These are phyloP conservation scores for Toxoplasma gondii DNA, from an alignment of 169 alveolate species.

Conservation along the genomic window DNA sequence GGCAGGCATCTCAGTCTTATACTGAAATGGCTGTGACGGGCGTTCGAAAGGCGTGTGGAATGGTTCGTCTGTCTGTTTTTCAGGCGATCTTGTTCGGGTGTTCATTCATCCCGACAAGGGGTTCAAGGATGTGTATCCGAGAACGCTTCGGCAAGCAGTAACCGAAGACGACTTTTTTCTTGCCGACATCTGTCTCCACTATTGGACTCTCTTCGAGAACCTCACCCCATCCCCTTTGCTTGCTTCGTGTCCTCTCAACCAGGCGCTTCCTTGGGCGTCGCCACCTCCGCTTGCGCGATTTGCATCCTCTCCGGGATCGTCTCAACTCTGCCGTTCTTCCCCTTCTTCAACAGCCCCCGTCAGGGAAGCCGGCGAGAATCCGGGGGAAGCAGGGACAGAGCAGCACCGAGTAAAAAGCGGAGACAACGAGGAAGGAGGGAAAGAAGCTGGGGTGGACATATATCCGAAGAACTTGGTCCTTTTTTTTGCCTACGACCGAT, in stretches of 20 bases:
- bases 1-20: not conserved
- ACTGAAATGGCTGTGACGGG: not conserved
- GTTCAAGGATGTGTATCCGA: not conserved
- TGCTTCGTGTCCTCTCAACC: not conserved
- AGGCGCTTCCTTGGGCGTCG: not conserved
- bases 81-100: constrained; percentile 3
- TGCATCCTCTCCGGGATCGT: not conserved
- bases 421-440: not conserved
- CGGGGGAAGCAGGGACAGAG: not conserved
- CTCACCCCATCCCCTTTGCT: not conserved
- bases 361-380: not conserved
- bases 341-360: not conserved
- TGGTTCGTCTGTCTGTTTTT: not conserved
- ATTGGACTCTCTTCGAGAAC: constrained; percentile 16
- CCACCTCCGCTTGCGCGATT: not conserved
- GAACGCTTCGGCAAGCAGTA: not conserved
- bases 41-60: not conserved
- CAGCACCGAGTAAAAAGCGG: not conserved
- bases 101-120: constrained; percentile 11
- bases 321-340: not conserved
- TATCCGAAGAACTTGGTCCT: not conserved
- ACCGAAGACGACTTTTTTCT: constrained; percentile 1
- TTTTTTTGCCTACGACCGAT: not conserved
- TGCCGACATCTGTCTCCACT: not conserved
- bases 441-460: not conserved